Evolutionary conservation across 176 grass and related monocot genomes (phyloP), one percentile per base, ranked within the genome.

Genomic region (Themeda triandra): DNA sequence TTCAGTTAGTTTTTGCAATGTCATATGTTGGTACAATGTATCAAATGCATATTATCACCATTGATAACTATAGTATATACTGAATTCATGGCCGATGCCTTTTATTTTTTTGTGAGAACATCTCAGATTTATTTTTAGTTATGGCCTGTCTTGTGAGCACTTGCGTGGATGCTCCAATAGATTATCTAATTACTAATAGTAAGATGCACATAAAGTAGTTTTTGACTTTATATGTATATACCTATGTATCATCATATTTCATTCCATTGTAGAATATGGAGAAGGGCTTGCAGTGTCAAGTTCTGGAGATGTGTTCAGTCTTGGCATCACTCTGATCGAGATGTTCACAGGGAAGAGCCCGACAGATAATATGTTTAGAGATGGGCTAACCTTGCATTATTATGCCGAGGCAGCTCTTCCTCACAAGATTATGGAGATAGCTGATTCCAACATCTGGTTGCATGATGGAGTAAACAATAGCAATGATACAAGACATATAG

Each of bases 291-390:
- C 46, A 0, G 46, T 70, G 69, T 81, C 65, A 39, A 53, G 45
- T 37, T 10, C 24, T 53, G 79, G 44, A 53, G 79, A 81, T 35
- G 30, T 81, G 31, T 81, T 56, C n/a, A 81, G 79, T 33, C 65
- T 81, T 32, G 45, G 79, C 15, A 27, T 81, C 66, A 56, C 79
- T 58, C 70, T 81, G 65, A 35, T 81, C 7, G 46, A 70, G 79
- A 25, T 70, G 14, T 81, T 70, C 51, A 70, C 79, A 28, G 46
- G 65, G 35, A 81, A 48, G 31, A 54, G 45, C 21, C 79, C 79
- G 18, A 68, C 45, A 25, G 31, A 69, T 56, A 45, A 28, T 21
- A 70, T 56, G 30, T 69, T 81, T 8, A 53, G 30, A 81, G 79
- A 81, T 81, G 79, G 46, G 14, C 19, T 70, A 12, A 70, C 2